Base-by-base conservation (phyloP, 108 stramenopile genomes). In the Skeletonema potamos region DNA sequence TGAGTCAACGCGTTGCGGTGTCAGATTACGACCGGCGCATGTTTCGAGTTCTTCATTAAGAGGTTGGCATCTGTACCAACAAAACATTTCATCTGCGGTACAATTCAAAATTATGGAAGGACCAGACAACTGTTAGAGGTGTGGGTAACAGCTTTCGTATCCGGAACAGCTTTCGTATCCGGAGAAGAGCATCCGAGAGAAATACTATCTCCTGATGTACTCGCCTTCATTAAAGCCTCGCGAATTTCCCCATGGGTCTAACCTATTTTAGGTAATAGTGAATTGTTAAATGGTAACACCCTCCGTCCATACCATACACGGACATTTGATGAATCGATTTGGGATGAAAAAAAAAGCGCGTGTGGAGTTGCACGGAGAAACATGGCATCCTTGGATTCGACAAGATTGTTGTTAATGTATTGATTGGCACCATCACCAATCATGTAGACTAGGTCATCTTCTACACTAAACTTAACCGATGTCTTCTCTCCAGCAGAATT, bases 291-390 rank as follows among this genome's bases (percentile, higher is more conserved):
- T 22, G 90, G 84, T 17, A 91, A 64, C 15, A 86, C 83, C 90
- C 88, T 91, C 18, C 86, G 74, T 3, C 90, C 90, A 59, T 91
- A 88, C 90, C 90, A 91, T 10, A 87, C 73, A 18, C 90, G 84
- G 51, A 64, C 60, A 1, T 56, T 59, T 24, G 48, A 51, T 9
- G 22, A 10, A 46, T 64, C 48, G 24, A 15, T 70, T 58, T 13
- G 48, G 27, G 39, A 34, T 27, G 22, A 13, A 5, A n/a, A 18
- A 48, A 12, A 44, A 9, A 29, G 30, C 10, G 82, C 79, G 68
- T 88, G 87, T 27, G 90, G 90, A 22, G 74, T 57, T 12, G 87
- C 84, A 24, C 87, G 84, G 0, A 90, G 76, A 5, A 3, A 24
- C 29, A 6, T 68, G 18, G 37, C 62, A 28, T 54, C 28, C 24